These are phyloP conservation scores for Achaetomium macrosporum DNA, from an alignment of 2,329 filamentous ascomycete genomes.

Conservation along the genomic window DNA sequence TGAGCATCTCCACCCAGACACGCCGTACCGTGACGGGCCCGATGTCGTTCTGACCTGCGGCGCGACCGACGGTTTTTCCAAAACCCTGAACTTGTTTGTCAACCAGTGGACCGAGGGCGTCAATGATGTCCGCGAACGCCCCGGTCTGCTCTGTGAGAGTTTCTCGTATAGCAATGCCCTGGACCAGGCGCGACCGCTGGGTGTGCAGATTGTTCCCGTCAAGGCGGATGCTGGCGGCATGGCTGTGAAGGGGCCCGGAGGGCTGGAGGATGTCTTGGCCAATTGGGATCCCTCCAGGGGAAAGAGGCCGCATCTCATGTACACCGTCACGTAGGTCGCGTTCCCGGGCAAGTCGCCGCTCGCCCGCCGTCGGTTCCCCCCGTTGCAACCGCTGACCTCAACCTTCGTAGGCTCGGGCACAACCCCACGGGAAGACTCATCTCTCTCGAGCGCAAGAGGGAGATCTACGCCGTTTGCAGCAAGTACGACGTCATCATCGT, in stretches of 20 bases:
- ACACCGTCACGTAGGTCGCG: conserved; percentile 67
- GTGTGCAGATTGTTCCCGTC: conserved; percentile 67
- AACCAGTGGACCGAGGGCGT: conserved; percentile 68
- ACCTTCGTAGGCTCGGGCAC: conserved; percentile 20
- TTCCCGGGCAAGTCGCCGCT: background rate
- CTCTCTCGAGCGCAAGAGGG: conserved; percentile 64
- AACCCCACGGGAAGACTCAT: conserved; percentile 35
- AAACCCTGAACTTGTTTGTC: conserved; percentile 68
- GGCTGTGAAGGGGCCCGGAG: conserved; percentile 64
- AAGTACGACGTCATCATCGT: conserved; percentile 85
- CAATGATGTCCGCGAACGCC: conserved; percentile 61
- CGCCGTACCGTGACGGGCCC: conserved; percentile 70
- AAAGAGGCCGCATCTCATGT: conserved; percentile 74
- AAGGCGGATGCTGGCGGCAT: conserved; percentile 76
- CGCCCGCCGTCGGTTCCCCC: too few species aligned
- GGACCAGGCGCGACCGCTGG: conserved; percentile 58
- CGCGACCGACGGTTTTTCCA: conserved; percentile 78
- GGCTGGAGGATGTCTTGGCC: conserved; percentile 69
- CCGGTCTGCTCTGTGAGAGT: conserved; percentile 72
- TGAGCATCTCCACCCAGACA: conserved; percentile 70
- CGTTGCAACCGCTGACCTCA: background rate
- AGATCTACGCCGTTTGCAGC: conserved; percentile 74
- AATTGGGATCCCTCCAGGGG: conserved; percentile 76
- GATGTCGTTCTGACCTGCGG: conserved; percentile 77
- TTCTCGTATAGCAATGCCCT: conserved; percentile 78